A percentile compares a stretch with the other conserved stretches of the same genome.
Evolutionary conservation across 2,329 filamentous ascomycete genomes (phyloP).

Genomic region (Claviceps spartinae): DNA sequence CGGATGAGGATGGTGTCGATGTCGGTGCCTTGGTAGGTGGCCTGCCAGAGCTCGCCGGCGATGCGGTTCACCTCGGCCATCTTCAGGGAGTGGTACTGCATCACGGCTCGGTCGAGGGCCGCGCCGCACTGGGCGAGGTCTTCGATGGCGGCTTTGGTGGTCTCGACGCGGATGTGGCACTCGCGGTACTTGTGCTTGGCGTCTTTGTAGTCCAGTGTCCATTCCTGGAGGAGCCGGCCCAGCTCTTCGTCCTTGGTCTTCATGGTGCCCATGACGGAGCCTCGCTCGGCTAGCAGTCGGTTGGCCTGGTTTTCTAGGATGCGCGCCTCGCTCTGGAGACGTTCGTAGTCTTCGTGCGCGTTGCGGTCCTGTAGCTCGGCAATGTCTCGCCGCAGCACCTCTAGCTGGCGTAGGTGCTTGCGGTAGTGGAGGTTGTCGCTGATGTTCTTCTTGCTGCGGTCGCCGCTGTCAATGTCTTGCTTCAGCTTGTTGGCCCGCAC

Average conservation of each 20-base stretch:
- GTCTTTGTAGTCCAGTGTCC: slow-evolving; percentile 75
- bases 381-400: slow-evolving; percentile 57
- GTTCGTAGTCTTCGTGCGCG: slow-evolving; percentile 68
- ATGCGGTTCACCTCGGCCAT: slow-evolving; percentile 98
- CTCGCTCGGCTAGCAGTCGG: slow-evolving; percentile 56
- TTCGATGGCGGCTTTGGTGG: slow-evolving; percentile 83
- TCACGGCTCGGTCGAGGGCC: slow-evolving; percentile 89
- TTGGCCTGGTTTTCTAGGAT: slow-evolving; percentile 55
- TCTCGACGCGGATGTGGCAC: slow-evolving; percentile 77
- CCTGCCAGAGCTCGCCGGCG: slow-evolving; percentile 90
- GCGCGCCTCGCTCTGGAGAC: slow-evolving; percentile 56
- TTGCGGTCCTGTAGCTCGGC: slow-evolving; percentile 61
- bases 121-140: slow-evolving; percentile 71
- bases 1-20: slow-evolving; percentile 94
- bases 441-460: slow-evolving; percentile 75
- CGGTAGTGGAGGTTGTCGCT: slow-evolving; percentile 80
- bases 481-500: slow-evolving; percentile 64
- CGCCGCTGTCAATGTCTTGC: slow-evolving; percentile 63
- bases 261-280: slow-evolving; percentile 62
- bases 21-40: slow-evolving; percentile 92
- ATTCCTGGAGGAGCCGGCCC: slow-evolving; percentile 58
- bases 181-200: slow-evolving; percentile 71
- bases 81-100: slow-evolving; percentile 91
- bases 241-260: slow-evolving; percentile 77
- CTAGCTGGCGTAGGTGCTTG: slow-evolving; percentile 55